Percentiles rank a stretch among this genome's conserved stretches.
Conservation (phyloP, 768 basidiomycete species). For the Podaxis rugospora region DNA sequence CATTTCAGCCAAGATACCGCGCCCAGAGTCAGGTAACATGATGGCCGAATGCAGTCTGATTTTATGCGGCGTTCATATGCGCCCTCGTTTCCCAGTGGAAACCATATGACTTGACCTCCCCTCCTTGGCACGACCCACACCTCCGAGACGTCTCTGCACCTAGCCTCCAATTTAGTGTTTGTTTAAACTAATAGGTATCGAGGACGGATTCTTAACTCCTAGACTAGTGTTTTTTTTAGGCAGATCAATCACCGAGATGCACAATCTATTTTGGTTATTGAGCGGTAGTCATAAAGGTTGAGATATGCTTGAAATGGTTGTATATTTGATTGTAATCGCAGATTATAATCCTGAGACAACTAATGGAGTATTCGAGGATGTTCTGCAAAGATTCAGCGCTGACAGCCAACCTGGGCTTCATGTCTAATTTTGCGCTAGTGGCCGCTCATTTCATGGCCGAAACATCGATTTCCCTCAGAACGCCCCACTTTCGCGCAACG, state of each 20-base stretch:
- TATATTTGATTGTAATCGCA: not conserved
- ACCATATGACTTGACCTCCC: not conserved
- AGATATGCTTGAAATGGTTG: too few relatives aligned
- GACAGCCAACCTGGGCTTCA: not conserved
- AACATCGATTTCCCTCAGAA: not conserved
- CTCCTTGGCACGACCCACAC: not conserved
- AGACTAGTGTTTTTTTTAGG: not conserved
- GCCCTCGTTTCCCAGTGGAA: not conserved
- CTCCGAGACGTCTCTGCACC: not conserved
- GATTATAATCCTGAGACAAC: not conserved
- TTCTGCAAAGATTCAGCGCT: not conserved
- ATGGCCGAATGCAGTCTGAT: not conserved
- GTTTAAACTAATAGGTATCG: not conserved
- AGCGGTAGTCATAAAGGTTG: too few relatives aligned
- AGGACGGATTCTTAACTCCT: not conserved
- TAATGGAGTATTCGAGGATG: not conserved
- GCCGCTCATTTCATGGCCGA: not conserved
- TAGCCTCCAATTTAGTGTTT: not conserved
- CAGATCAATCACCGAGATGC: not conserved
- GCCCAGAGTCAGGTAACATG: not conserved
- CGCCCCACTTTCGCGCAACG: not conserved
- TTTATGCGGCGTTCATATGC: not conserved
- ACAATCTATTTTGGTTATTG: not conserved
- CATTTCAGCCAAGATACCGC: not conserved
- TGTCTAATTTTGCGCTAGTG: not conserved